Evolutionary conservation across 2,329 filamentous ascomycete species (phyloP), one percentile per base, ranked within the genome.

Genomic region (Clonostachys rosea): DNA sequence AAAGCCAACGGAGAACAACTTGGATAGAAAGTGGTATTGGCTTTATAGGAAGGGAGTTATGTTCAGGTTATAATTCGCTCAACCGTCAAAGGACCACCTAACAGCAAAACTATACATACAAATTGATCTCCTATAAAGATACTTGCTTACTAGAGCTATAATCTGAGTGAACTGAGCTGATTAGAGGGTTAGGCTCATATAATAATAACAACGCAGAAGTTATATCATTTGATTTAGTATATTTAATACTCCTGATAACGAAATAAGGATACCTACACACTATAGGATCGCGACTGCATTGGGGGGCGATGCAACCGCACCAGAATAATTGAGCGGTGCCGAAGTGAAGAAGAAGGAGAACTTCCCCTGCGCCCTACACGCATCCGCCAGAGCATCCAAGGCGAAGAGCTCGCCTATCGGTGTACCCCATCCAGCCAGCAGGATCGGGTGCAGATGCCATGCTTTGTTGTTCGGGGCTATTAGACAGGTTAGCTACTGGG

Each of bases 341-440:
- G 47, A 50, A 5, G 55, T 52, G 13, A 57, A 40, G 33, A 57
- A 54, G 45, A 57, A 57, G 5, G 46, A 46, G 48, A 51, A 56
- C 20, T 45, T 44, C 33, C 47, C 40, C 16, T 44, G 13, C 41
- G 47, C 45, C 37, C 44, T 33, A 33, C 52, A 58, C 14, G 42
- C n/a, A 17, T 46, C 50, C 7, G 59, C 50, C 41, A 62, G 49
- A 37, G 47, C 48, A 20, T 62, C 60, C n/a, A 60, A 40, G 42
- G 59, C 54, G 51, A 58, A 62, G 5, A 60, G 42, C 47, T 62
- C 57, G 5, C 60, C 58, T 40, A 62, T 60, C 8, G 57, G 53
- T 5, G 46, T 56, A 17, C 54, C 56, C 54, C 54, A 59, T 30
- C 54, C 52, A 10, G 58, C 53, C 5, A 63, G 53, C 11, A 61